These are phyloP conservation scores for Parmales sp. DNA, from an alignment of 108 stramenopile species.

Conservation along the genomic window DNA sequence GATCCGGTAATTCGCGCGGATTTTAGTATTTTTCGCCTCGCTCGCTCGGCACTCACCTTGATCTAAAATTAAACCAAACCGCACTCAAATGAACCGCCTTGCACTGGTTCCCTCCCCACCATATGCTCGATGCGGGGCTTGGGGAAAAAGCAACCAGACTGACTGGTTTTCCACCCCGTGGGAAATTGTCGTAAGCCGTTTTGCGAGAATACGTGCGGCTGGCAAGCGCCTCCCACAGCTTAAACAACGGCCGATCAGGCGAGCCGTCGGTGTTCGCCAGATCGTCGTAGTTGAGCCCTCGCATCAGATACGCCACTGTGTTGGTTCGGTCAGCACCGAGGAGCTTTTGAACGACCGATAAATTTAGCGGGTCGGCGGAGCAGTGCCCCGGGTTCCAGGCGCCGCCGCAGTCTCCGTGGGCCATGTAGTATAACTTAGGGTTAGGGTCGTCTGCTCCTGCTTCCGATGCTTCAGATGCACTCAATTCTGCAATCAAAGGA, in stretches of 20 bases:
- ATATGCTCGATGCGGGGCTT: neutral
- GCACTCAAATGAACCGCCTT: neutral
- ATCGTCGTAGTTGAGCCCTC: constrained; percentile 8
- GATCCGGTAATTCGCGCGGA: no score
- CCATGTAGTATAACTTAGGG: neutral
- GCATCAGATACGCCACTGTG: neutral
- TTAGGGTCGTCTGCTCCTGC: neutral
- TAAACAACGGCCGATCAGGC: neutral
- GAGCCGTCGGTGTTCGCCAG: neutral
- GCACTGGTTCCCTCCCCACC: neutral
- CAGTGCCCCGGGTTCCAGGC: constrained; percentile 8
- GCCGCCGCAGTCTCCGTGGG: constrained; percentile 1
- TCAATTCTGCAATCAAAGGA: neutral
- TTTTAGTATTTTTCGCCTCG: no score
- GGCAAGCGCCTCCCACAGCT: constrained; percentile 3
- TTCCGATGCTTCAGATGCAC: neutral
- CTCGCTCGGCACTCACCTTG: neutral
- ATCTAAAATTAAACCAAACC: neutral
- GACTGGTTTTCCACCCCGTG: neutral
- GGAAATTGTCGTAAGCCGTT: neutral
- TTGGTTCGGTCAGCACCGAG: neutral
- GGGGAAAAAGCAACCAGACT: neutral
- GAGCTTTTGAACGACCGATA: neutral
- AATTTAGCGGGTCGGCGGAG: neutral
- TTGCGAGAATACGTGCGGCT: neutral